Percentiles rank a stretch among this genome's conserved stretches.
Conservation (phyloP, 2,329 filamentous ascomycete genomes). For the Monosporascus ibericus region DNA sequence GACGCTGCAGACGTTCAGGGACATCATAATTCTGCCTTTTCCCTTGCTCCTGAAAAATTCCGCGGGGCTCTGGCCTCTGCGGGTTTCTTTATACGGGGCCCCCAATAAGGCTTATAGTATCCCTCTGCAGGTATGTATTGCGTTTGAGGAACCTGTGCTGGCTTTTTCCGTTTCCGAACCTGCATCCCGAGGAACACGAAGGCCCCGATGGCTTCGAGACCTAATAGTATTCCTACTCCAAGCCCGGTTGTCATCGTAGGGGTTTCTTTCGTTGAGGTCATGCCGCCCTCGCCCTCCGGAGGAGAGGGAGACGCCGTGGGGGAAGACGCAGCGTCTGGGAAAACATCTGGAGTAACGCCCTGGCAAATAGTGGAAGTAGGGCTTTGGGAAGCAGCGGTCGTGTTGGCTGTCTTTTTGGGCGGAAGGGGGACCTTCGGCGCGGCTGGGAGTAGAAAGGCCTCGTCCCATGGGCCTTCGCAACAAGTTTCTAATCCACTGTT, state of each 20-base stretch:
- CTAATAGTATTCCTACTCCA: slow-evolving; percentile 10
- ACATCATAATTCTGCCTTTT: too few relatives aligned
- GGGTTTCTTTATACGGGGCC: too few relatives aligned
- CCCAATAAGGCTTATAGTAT: too few relatives aligned
- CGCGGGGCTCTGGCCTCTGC: too few relatives aligned
- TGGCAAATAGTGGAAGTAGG: too few relatives aligned
- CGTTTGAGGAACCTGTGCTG: too few relatives aligned
- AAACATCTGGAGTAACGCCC: too few relatives aligned
- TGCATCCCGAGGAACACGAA: slow-evolving; percentile 8
- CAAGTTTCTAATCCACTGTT: slow-evolving; percentile 8
- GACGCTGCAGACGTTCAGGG: too few relatives aligned
- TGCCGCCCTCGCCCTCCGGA: not conserved
- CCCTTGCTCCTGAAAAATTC: too few relatives aligned
- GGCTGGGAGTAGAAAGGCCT: not conserved
- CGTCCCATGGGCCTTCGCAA: slow-evolving; percentile 5
- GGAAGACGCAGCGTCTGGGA: not conserved
- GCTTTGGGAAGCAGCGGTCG: not conserved
- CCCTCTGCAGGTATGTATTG: too few relatives aligned
- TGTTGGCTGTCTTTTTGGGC: not conserved
- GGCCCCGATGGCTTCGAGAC: slow-evolving; percentile 3
- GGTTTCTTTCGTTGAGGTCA: not conserved
- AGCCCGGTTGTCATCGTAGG: slow-evolving; percentile 3
- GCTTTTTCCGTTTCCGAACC: slow-evolving; percentile 1
- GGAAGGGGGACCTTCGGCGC: not conserved
- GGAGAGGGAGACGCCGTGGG: not conserved